Evolutionary conservation across 495 filamentous ascomycete genomes (phyloP).

Genomic region (Hypoxylon fuscum): DNA sequence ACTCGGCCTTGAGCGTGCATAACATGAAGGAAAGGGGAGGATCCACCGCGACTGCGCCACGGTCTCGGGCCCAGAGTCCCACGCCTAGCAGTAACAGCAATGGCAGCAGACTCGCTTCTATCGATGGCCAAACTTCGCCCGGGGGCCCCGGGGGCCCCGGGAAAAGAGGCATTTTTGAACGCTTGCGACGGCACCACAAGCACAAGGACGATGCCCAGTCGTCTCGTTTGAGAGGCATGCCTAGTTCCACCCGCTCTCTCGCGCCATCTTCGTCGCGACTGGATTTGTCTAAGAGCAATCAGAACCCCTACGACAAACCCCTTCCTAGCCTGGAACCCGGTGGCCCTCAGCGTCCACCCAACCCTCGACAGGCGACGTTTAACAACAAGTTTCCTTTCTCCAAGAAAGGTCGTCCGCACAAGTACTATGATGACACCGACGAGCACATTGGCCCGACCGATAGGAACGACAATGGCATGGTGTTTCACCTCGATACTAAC

Average conservation of each 20-base stretch:
- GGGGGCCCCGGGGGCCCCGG: slow-evolving; percentile 63
- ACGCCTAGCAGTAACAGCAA: slow-evolving; percentile 74
- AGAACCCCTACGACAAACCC: slow-evolving; percentile 54
- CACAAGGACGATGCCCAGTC: slow-evolving; percentile 64
- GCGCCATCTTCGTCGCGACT: slow-evolving; percentile 56
- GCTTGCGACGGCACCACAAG: slow-evolving; percentile 67
- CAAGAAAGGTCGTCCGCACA: slow-evolving; percentile 53
- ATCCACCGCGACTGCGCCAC: slow-evolving; percentile 52
- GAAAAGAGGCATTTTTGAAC: slow-evolving; percentile 71
- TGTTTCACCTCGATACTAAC: slow-evolving; percentile 83
- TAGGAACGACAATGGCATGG: slow-evolving; percentile 52
- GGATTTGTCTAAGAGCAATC: slow-evolving; percentile 60
- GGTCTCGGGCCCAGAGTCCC: slow-evolving; percentile 75
- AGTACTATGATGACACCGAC: slow-evolving; percentile 54
- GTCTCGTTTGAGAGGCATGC: slow-evolving; percentile 61
- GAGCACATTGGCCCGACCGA: slow-evolving; percentile 57
- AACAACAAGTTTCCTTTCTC: slow-evolving; percentile 64
- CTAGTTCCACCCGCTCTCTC: slow-evolving; percentile 63
- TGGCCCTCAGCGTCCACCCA: slow-evolving; percentile 41
- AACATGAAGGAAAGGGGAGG: slow-evolving; percentile 53
- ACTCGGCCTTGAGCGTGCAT: slow-evolving; percentile 65
- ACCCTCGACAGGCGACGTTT: slow-evolving; percentile 64
- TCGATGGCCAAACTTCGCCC: slow-evolving; percentile 68
- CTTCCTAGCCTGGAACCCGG: slow-evolving; percentile 45
- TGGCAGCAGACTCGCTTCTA: slow-evolving; percentile 54